Evolutionary conservation across 2,329 filamentous ascomycete genomes (phyloP).

Genomic region (Cladophialophora chaetospira): DNA sequence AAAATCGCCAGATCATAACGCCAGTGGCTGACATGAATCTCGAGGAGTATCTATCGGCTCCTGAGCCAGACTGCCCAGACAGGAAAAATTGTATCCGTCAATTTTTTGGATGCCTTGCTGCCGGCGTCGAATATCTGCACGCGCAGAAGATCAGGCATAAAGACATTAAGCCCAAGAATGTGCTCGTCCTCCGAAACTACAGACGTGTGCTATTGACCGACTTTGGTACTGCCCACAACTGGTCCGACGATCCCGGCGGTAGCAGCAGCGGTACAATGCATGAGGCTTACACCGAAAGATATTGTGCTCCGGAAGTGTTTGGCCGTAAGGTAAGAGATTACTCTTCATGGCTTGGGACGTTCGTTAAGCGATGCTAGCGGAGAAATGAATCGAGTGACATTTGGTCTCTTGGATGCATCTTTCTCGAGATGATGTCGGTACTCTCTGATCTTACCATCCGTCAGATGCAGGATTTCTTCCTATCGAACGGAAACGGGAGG

Average conservation of each 20-base stretch:
- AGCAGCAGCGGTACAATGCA: conserved; percentile 7
- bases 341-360: too few relatives aligned
- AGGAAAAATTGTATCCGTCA: neutral
- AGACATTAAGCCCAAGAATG: conserved; percentile 33
- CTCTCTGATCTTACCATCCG: conserved; percentile 5
- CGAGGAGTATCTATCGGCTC: conserved; percentile 6
- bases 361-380: neutral
- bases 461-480: conserved; percentile 13
- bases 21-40: conserved; percentile 31
- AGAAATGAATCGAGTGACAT: conserved; percentile 7
- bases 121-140: conserved; percentile 28
- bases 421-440: conserved; percentile 27
- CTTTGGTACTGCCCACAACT: conserved; percentile 27
- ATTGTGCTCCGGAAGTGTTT: conserved; percentile 16
- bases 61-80: neutral
- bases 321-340: too few relatives aligned
- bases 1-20: too few relatives aligned
- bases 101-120: conserved; percentile 21
- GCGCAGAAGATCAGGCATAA: conserved; percentile 23
- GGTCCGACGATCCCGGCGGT: conserved; percentile 7
- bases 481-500: conserved; percentile 7
- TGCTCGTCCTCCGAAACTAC: conserved; percentile 21
- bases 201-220: conserved; percentile 28
- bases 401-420: conserved; percentile 25
- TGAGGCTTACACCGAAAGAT: neutral